Evolutionary conservation across 768 basidiomycete genomes (phyloP).

Genomic region (Lyophyllum semitale): DNA sequence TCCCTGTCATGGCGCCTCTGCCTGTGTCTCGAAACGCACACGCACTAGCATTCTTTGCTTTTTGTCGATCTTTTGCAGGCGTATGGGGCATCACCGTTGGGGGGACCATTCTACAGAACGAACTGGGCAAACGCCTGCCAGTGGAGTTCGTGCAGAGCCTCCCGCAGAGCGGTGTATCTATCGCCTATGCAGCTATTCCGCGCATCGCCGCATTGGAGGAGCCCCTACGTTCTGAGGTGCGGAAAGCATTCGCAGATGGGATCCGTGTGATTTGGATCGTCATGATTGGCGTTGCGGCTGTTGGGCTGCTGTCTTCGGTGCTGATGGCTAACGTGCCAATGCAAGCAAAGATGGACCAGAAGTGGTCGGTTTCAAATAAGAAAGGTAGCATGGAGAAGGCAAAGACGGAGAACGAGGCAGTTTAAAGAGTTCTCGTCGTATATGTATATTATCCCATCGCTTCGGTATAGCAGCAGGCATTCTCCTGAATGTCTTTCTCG

Average conservation of each 20-base stretch:
- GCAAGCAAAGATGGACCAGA: slow-evolving; percentile 6
- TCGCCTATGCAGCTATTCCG: slow-evolving; percentile 51
- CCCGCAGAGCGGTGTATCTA: slow-evolving; percentile 34
- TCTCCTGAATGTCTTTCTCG: too few relatives aligned
- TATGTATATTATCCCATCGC: too few relatives aligned
- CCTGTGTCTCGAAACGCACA: slow-evolving; percentile 38
- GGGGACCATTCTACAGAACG: slow-evolving; percentile 51
- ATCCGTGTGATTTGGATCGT: slow-evolving; percentile 12
- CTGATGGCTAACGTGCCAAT: slow-evolving; percentile 9
- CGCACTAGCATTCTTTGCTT: slow-evolving; percentile 46
- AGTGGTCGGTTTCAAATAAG: slow-evolving; percentile 5
- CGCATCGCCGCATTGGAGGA: slow-evolving; percentile 36
- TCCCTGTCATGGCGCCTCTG: slow-evolving; percentile 51
- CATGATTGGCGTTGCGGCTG: slow-evolving; percentile 4
- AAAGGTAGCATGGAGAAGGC: slow-evolving; percentile 1
- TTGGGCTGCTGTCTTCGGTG: slow-evolving; percentile 4
- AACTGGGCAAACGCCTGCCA: slow-evolving; percentile 44
- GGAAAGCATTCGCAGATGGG: slow-evolving; percentile 12
- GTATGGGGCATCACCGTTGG: slow-evolving; percentile 57
- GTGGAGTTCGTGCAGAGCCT: slow-evolving; percentile 32
- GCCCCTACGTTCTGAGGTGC: slow-evolving; percentile 15
- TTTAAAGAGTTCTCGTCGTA: too few relatives aligned
- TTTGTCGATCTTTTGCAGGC: slow-evolving; percentile 35
- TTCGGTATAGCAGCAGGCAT: too few relatives aligned
- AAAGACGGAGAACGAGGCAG: too few relatives aligned